Evolutionary conservation across 495 filamentous ascomycete species (phyloP).

Genomic region (Xylaria cubensis): DNA sequence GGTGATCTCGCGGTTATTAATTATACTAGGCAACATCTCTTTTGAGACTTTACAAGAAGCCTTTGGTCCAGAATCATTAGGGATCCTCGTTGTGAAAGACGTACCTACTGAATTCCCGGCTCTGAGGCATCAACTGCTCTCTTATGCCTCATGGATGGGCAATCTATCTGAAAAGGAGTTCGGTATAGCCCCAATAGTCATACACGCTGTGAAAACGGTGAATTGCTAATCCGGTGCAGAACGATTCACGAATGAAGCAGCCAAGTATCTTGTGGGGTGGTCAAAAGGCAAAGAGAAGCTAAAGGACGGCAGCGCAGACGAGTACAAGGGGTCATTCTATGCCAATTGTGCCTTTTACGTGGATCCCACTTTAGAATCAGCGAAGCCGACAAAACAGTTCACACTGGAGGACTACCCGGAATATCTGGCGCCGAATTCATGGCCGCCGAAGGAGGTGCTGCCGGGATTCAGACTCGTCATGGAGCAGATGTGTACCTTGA

Average conservation of each 20-base stretch:
- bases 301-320: slow-evolving; percentile 86
- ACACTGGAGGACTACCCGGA: slow-evolving; percentile 65
- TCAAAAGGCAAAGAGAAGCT: slow-evolving; percentile 95
- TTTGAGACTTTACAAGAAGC: slow-evolving; percentile 79
- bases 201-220: neutral
- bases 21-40: slow-evolving; percentile 66
- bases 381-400: slow-evolving; percentile 62
- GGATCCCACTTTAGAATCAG: slow-evolving; percentile 64
- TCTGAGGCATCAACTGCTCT: slow-evolving; percentile 76
- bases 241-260: slow-evolving; percentile 67
- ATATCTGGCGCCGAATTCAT: slow-evolving; percentile 75
- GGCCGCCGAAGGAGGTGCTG: slow-evolving; percentile 71
- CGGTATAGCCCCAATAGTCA: slow-evolving; percentile 54
- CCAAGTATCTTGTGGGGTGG: slow-evolving; percentile 72
- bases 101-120: slow-evolving; percentile 71
- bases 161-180: slow-evolving; percentile 77
- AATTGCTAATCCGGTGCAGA: slow-evolving; percentile 46
- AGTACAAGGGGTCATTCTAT: slow-evolving; percentile 94
- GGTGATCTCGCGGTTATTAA: slow-evolving; percentile 24
- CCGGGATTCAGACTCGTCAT: slow-evolving; percentile 76
- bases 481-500: slow-evolving; percentile 77
- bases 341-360: slow-evolving; percentile 95
- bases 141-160: slow-evolving; percentile 87
- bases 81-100: slow-evolving; percentile 90
- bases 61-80: slow-evolving; percentile 89